A percentile compares a stretch with the other conserved stretches of the same genome.
Evolutionary conservation across 352 stramenopile species (phyloP).

Genomic region (Pythium pyrilobum): DNA sequence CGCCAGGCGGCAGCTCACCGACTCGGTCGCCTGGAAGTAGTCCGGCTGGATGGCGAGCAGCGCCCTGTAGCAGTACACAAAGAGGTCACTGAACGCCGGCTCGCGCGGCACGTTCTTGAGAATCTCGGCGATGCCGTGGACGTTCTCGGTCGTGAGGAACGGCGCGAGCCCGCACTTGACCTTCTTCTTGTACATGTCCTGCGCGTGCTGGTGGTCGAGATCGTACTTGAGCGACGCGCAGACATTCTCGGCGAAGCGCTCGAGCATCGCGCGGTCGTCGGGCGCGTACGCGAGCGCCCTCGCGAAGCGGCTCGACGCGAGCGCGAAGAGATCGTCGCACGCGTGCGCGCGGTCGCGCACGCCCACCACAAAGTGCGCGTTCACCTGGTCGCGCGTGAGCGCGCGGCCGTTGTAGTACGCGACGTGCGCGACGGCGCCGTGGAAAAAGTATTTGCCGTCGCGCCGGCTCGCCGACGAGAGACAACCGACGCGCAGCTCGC

Average conservation of each 20-base stretch:
- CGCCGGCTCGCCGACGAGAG: slow-evolving; percentile 47
- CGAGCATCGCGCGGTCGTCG: slow-evolving; percentile 57
- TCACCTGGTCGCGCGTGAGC: slow-evolving; percentile 65
- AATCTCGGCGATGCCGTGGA: slow-evolving; percentile 72
- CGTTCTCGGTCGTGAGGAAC: slow-evolving; percentile 58
- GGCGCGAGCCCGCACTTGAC: slow-evolving; percentile 53
- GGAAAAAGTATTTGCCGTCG: slow-evolving; percentile 85
- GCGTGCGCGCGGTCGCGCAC: slow-evolving; percentile 50
- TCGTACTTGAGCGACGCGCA: slow-evolving; percentile 80
- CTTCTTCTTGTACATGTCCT: slow-evolving; percentile 79
- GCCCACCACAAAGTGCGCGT: slow-evolving; percentile 69
- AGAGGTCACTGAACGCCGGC: slow-evolving; percentile 71
- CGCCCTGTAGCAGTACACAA: slow-evolving; percentile 58
- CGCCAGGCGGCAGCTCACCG: slow-evolving; percentile 33
- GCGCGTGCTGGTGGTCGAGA: slow-evolving; percentile 57
- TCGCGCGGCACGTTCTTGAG: slow-evolving; percentile 74
- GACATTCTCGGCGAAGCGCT: slow-evolving; percentile 76
- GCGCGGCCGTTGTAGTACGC: slow-evolving; percentile 68
- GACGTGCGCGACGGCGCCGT: slow-evolving; percentile 77
- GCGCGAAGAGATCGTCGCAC: slow-evolving; percentile 71
- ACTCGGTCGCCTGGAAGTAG: slow-evolving; percentile 62
- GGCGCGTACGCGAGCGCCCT: slow-evolving; percentile 49
- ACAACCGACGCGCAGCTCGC: slow-evolving; percentile 71
- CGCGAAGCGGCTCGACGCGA: slow-evolving; percentile 68
- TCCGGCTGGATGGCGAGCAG: slow-evolving; percentile 39